These are phyloP conservation scores for Ophiostoma novo-ulmi DNA, from an alignment of 2,329 filamentous ascomycete species.

Conservation along the genomic window DNA sequence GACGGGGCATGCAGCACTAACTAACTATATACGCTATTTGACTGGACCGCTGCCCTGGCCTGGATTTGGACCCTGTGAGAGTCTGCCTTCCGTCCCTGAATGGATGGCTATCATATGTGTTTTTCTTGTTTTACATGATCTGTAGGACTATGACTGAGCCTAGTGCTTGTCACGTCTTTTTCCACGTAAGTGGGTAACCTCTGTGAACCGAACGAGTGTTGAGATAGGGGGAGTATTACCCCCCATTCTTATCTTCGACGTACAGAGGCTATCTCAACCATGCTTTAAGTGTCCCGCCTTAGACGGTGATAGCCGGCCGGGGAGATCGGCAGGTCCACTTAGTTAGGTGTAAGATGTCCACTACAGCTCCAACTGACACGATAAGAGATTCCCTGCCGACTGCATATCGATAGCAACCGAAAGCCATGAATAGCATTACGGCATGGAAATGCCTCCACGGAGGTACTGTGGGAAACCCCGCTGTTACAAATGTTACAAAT, in stretches of 20 bases:
- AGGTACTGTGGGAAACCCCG: neutral
- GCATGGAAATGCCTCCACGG: neutral
- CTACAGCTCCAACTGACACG: neutral
- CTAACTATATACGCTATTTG: too few relatives aligned
- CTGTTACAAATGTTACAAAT: neutral
- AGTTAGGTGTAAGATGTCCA: neutral
- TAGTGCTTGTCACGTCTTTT: too few relatives aligned
- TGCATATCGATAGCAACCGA: neutral
- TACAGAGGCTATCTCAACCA: neutral
- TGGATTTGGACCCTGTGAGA: too few relatives aligned
- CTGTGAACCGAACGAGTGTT: too few relatives aligned
- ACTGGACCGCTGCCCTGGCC: too few relatives aligned
- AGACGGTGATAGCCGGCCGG: neutral
- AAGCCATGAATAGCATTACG: neutral
- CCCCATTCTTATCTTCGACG: conserved; percentile 5
- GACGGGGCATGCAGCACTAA: too few relatives aligned
- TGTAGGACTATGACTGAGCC: too few relatives aligned
- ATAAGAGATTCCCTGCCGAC: neutral
- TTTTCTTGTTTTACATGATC: too few relatives aligned
- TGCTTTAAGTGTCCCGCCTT: neutral
- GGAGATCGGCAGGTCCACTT: neutral
- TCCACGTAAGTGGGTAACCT: too few relatives aligned
- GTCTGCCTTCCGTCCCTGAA: too few relatives aligned
- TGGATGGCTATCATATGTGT: too few relatives aligned
- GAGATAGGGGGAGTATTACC: too few relatives aligned